Conservation (phyloP, 2,329 filamentous ascomycete genomes). For the Cadophora luteo-olivacea region DNA sequence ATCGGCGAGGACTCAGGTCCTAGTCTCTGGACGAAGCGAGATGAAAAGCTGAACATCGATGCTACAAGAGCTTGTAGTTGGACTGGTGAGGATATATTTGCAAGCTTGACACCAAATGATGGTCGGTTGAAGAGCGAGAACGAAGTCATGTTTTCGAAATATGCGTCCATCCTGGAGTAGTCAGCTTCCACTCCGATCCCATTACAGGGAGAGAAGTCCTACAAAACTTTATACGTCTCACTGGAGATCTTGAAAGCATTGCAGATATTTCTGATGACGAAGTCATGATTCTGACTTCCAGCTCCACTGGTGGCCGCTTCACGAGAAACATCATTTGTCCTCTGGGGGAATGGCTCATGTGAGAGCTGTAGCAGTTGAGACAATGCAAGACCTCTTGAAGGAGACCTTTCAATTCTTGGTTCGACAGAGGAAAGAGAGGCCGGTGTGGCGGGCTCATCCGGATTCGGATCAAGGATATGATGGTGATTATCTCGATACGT, state of each 20-base stretch:
- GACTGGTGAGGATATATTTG: conserved; percentile 27
- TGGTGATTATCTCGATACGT: neutral
- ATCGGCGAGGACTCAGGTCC: neutral
- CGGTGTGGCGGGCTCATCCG: neutral
- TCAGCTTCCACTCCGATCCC: neutral
- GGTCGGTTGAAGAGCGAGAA: conserved; percentile 30
- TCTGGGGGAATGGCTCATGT: conserved; percentile 11
- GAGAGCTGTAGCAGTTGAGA: conserved; percentile 23
- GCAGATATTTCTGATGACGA: neutral
- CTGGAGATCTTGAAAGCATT: neutral
- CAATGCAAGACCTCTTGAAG: conserved; percentile 16
- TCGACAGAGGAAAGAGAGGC: neutral
- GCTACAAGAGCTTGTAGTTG: conserved; percentile 42
- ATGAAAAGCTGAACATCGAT: conserved; percentile 44
- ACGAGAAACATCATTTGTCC: neutral
- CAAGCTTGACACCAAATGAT: conserved; percentile 24
- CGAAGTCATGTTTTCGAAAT: conserved; percentile 31
- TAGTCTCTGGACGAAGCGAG: conserved; percentile 28
- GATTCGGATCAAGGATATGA: neutral
- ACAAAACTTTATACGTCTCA: neutral
- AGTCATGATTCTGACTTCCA: neutral
- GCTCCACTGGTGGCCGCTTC: no score
- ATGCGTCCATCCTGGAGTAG: conserved; percentile 14
- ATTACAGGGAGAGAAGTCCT: neutral
- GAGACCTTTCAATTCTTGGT: neutral